Evolutionary conservation across 371 early-diverging fungal genomes (phyloP), one percentile per base, ranked within the genome.

Genomic region (Batkoa obscura): DNA sequence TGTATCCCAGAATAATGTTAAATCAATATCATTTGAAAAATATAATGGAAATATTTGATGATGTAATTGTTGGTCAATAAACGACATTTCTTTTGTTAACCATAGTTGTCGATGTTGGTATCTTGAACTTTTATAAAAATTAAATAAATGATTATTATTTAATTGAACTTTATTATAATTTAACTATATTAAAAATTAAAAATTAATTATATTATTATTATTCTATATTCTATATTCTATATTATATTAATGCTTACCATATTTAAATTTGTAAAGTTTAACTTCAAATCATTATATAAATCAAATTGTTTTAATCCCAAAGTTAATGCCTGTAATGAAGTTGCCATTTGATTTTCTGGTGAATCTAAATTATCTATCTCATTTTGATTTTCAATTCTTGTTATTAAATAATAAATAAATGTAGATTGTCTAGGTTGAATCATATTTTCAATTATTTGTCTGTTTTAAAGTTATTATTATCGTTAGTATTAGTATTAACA

Each of bases 1-100:
- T 17, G 12, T 63, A 45, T 81, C 76, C 90, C 90, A 94, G 60
- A 85, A 83, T n/a, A 94, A 58, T 2, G 80, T 71, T 49, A 92
- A 68, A 60, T 94, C 95, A 23, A 91, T 74, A 57, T 90, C 88
- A 50, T 83, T 85, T 9, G 84, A 76, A 55, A 75, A 80, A 61
- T 81, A 90, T 6, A 88, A 65, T 0, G 89, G 78, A 61, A 90
- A 90, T 17, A 83, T 55, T 46, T 75, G 1, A 63, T 38, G 2
- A 9, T 9, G 31, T 32, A 32, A 30, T 23, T 45, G 13, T 3
- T n/a, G n/a, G 9, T 17, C 30, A 10, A 55, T 6, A 17, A 45
- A 13, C 13, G n/a, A 13, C 8, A 43, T 4, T n/a, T 55, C 43
- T 8, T 8, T 15, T 4, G 36, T 9, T 30, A 55, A 32, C 9